Base-by-base conservation (phyloP, 352 stramenopile genomes). In the Poterioochromonas sp. region DNA sequence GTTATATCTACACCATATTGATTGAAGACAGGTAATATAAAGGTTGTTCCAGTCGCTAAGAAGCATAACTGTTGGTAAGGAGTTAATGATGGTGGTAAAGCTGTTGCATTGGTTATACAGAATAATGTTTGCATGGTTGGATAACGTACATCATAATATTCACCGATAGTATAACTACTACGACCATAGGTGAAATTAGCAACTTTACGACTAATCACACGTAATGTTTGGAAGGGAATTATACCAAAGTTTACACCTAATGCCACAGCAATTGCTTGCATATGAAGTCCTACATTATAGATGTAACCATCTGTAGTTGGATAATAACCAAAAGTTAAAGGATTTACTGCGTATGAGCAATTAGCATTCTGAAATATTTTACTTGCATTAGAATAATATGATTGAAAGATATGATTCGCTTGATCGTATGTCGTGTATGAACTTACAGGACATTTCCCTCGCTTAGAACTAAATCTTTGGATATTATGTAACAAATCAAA, bases 11-110 rank as follows among this genome's bases (percentile, higher is more conserved):
- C 29, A 37, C 65, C 65, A 34, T 39, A 74, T 34, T 53, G 65
- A 54, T 74, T 74, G 65, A 74, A 74, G 34, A 37, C n/a, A 39
- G 65, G 65, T 18, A 74, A 35, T 8, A 37, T 34, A 26, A 74
- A 58, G 3, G 65, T 74, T 18, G 37, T 12, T 54, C 65, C 65
- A 35, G 37, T 1, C 15, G n/a, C 3, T 5, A 58, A 54, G 5
- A 51, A 32, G 41, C 65, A 74, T 11, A 74, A 1, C 12, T 58
- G 5, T 26, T 51, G 8, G 12, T 39, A 15, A 20, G 12, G 22
- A 35, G 39, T 26, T 15, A 26, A 15, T 41, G 2, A 12, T 29
- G 8, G 8, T 26, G 62, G 29, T 15, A 71, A 47, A 29, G 15
- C n/a, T 12, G 62, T 71, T 22, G 12, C 3, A 29, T 74, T 74